Conservation (phyloP, 2,329 filamentous ascomycete species). For the Colletotrichum cuscutae region DNA sequence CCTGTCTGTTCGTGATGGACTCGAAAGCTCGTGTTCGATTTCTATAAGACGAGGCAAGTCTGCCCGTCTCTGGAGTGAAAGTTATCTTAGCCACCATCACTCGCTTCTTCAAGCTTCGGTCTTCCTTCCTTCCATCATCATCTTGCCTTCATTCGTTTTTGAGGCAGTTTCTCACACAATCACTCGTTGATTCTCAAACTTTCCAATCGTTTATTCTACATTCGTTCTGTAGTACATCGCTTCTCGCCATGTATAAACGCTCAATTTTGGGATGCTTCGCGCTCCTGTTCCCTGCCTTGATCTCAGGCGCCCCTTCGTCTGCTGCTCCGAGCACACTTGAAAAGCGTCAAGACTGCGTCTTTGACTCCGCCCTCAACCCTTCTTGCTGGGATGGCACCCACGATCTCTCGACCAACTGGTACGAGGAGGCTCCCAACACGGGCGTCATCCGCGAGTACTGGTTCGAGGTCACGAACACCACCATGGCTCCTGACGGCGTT, state of each 20-base stretch:
- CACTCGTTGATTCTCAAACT: conserved; percentile 3
- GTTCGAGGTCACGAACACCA: conserved; percentile 52
- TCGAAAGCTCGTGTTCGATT: conserved; percentile 1
- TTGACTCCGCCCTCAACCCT: conserved; percentile 32
- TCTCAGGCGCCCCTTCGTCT: conserved; percentile 20
- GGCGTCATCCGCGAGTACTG: conserved; percentile 62
- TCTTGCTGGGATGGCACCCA: conserved; percentile 32
- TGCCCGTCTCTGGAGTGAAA: not conserved
- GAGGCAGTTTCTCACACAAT: not conserved
- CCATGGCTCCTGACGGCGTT: conserved; percentile 57
- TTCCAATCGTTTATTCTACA: conserved; percentile 6
- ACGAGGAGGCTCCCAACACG: conserved; percentile 51
- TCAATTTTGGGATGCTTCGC: conserved; percentile 30
- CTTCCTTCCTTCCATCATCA: conserved; percentile 15
- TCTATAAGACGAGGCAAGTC: conserved; percentile 21
- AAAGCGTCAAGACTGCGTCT: conserved; percentile 32
- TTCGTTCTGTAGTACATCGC: conserved; percentile 13
- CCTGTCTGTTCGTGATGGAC: not conserved
- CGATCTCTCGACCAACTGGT: conserved; percentile 33
- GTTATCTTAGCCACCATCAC: conserved; percentile 9
- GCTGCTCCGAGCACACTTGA: not conserved
- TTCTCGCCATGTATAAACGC: conserved; percentile 27
- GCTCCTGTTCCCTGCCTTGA: conserved; percentile 26
- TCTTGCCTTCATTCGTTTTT: conserved; percentile 21
- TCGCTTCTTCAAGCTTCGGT: conserved; percentile 19